Conservation (phyloP, 352 stramenopile species). For the Phytophthora europaea region DNA sequence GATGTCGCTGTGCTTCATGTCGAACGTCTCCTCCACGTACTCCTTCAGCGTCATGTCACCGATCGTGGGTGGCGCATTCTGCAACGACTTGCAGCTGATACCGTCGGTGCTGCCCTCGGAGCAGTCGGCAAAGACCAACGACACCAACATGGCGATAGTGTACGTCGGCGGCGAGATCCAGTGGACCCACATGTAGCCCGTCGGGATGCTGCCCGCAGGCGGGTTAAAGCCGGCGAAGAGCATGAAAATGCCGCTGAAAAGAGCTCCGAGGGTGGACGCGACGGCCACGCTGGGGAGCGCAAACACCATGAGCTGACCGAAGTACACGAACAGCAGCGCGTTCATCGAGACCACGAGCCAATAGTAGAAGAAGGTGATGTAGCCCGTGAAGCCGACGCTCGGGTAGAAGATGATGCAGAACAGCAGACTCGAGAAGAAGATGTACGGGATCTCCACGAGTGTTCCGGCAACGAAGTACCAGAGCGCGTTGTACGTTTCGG, state of each 20-base stretch:
- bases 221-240: constrained; percentile 70
- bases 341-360: constrained; percentile 30
- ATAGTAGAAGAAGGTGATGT: too few relatives aligned
- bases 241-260: too few relatives aligned
- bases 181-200: constrained; percentile 69
- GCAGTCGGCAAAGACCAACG: constrained; percentile 52
- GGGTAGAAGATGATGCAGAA: too few relatives aligned
- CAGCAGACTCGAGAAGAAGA: too few relatives aligned
- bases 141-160: constrained; percentile 51
- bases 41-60: constrained; percentile 51
- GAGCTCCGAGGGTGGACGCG: too few relatives aligned
- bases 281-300: constrained; percentile 49
- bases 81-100: too few relatives aligned
- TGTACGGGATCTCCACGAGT: too few relatives aligned
- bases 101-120: too few relatives aligned
- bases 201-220: constrained; percentile 55
- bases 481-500: too few relatives aligned
- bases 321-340: constrained; percentile 59
- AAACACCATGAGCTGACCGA: constrained; percentile 31
- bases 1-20: constrained; percentile 66
- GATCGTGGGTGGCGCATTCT: constrained; percentile 3
- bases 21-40: constrained; percentile 59
- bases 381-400: too few relatives aligned
- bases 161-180: constrained; percentile 60
- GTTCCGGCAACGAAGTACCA: too few relatives aligned